phyloP scores from a whole-genome alignment of 2,329 filamentous ascomycete species.

The Trichoderma sp. region DNA sequence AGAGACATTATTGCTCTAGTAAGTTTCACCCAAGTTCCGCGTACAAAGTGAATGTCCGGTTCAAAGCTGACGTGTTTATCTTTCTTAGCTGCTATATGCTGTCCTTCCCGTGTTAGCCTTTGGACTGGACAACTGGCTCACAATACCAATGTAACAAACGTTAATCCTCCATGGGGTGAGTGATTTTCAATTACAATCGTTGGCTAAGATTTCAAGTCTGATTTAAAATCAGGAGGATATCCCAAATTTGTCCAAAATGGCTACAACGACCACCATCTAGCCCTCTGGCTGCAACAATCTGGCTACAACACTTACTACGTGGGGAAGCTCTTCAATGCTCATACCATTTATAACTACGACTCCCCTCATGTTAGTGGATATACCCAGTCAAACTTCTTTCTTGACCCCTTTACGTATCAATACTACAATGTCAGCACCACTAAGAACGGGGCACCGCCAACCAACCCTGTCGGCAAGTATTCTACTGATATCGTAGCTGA shows the following conservation, averaged over 20 bases:
- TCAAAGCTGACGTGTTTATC: neutral
- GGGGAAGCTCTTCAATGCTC: constrained; percentile 71
- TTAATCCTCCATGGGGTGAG: constrained; percentile 53
- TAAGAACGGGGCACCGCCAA: constrained; percentile 28
- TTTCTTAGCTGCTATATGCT: constrained; percentile 59
- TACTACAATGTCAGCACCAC: constrained; percentile 51
- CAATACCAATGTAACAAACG: constrained; percentile 68
- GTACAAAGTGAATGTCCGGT: neutral
- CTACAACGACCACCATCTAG: constrained; percentile 67
- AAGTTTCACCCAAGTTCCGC: neutral
- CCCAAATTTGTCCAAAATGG: constrained; percentile 67
- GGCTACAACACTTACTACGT: constrained; percentile 73
- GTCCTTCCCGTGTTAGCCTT: constrained; percentile 65
- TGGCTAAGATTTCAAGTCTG: neutral
- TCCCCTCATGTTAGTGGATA: constrained; percentile 59
- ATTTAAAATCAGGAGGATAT: constrained; percentile 45
- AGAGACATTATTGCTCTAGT: constrained; percentile 63
- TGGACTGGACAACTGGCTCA: constrained; percentile 68
- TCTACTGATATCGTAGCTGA: constrained; percentile 59
- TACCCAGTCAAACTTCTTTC: constrained; percentile 48
- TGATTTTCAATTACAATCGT: neutral
- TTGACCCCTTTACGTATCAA: constrained; percentile 41
- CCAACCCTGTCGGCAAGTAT: constrained; percentile 37
- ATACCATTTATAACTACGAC: constrained; percentile 62
- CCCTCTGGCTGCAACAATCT: constrained; percentile 68